Evolutionary conservation across 352 stramenopile genomes (phyloP), one percentile per base, ranked within the genome.

Genomic region (Blastocystis sp.): DNA sequence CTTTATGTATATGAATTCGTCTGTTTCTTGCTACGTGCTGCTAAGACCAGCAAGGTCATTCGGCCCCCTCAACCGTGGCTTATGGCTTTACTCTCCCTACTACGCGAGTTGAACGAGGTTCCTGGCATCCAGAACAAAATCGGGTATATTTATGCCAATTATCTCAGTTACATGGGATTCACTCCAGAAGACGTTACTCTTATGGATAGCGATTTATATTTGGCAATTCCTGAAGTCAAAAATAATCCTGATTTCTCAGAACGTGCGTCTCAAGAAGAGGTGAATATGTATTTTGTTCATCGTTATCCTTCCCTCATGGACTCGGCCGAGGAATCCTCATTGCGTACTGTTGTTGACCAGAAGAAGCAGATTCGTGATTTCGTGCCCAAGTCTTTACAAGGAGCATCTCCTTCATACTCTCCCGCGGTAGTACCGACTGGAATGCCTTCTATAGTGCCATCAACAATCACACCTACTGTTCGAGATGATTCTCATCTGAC

Each of bases 1-100:
- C 48, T 24, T 15, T 81, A 81, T 40, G 51, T 64, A 0, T 81
- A 64, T 40, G 70, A 81, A 44, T 81, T 81, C 53, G 70, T 81
- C 17, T 81, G 70, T 27, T 81, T 51, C 70, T 22, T 81, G 0
- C 42, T 81, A 9, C 70, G 70, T 40, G 37, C 35, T 1, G 51
- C 48, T 54, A 81, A 81, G 42, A 27, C 51, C 48, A 64, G 44
- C 27, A 33, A 60, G 70, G 70, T 81, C 19, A 81, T 81, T 33
- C 40, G 54, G 0, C 70, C 44, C 7, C 70, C 70, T 27, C 70
- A 81, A 44, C 70, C 70, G 0, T 81, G 70, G 70, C 53, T 81
- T 27, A 62, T 81, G 40, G 70, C 70, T 22, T 44, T 81, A 33
- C 70, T 81, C 19, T 81, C 70, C n/a, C 22, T 81, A 33, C 42